phyloP scores from a whole-genome alignment of 2,329 filamentous ascomycete genomes.

The Fusarium torreyae region DNA sequence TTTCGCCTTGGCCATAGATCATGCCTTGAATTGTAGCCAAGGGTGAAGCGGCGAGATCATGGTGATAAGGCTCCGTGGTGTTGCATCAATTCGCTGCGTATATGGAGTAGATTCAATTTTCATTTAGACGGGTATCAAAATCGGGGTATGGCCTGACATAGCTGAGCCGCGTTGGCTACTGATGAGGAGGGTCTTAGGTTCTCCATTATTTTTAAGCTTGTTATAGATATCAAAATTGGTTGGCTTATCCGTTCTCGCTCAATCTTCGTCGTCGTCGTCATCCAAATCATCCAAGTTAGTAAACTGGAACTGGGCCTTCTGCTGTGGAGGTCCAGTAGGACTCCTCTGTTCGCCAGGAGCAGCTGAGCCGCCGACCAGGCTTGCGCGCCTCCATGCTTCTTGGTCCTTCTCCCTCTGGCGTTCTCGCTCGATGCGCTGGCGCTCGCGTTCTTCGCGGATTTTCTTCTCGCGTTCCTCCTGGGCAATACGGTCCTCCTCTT shows the following conservation, averaged over 20 bases:
- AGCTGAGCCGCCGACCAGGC: slow-evolving; percentile 51
- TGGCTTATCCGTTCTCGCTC: slow-evolving; percentile 16
- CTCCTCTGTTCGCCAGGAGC: slow-evolving; percentile 48
- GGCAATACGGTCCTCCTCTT: slow-evolving; percentile 64
- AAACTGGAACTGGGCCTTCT: slow-evolving; percentile 70
- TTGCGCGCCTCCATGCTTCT: slow-evolving; percentile 59
- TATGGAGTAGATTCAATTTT: slow-evolving; percentile 35
- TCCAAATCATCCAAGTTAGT: slow-evolving; percentile 68
- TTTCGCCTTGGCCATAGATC: slow-evolving; percentile 28
- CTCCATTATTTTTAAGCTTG: slow-evolving; percentile 28
- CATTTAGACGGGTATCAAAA: slow-evolving; percentile 41
- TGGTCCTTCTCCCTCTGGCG: slow-evolving; percentile 60
- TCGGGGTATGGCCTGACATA: slow-evolving; percentile 21
- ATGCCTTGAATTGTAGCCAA: slow-evolving; percentile 1
- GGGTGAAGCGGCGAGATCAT: slow-evolving; percentile 10
- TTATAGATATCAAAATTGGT: slow-evolving; percentile 35
- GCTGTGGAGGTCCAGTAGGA: slow-evolving; percentile 53
- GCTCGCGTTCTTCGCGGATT: slow-evolving; percentile 58
- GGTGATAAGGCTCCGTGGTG: slow-evolving; percentile 9
- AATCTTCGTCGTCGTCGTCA: slow-evolving; percentile 57
- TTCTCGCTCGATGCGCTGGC: slow-evolving; percentile 60
- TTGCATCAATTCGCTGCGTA: slow-evolving; percentile 32
- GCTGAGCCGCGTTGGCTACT: slow-evolving; percentile 34
- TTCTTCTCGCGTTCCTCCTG: slow-evolving; percentile 63
- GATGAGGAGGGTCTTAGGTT: slow-evolving; percentile 28